Base-by-base conservation (phyloP, 2,329 filamentous ascomycete genomes). In the Aaosphaeria arxii region DNA sequence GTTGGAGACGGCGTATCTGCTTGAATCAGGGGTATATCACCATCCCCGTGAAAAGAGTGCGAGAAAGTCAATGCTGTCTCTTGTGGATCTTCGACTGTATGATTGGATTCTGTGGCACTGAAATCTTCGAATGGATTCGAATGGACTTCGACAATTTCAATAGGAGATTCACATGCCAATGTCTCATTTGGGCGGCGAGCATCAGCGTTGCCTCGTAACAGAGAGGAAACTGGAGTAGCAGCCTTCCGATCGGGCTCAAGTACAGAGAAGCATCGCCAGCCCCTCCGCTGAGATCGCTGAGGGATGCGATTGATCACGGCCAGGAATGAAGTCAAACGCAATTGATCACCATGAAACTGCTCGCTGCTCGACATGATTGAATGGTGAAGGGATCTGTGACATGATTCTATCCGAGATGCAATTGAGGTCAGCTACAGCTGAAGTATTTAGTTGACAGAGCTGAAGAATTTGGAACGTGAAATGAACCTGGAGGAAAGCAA, bases 241-340 rank as follows among this genome's bases (percentile, higher is more conserved):
- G 17, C 17, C 17, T 24, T 3, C 17, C 17, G 17, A 28, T 40
- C 39, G 24, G 39, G 11, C 11, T 9, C 17, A 24, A 24, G 17
- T 24, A 24, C 3, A 24, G 17, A 24, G 17, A 24, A 24, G 17
- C 17, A 24, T 7, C 46, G 53, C 44, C 42, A 52, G 31, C 42
- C 54, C 45, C 61, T 58, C 11, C 64, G 62, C 35, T 52, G 46
- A 6, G 63, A 61, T 29, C 53, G 59, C 39, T 49, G 44, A n/a
- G 63, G 61, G 30, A 62, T 52, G n/a, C 54, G 55, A 17, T 54
- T 52, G 9, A 63, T 49, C 9, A 58, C 51, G 2, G 55, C 55
- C 35, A 68, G 58, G 31, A 65, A 64, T 1, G 53, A 51, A 11
- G 51, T 44, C 29, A 65, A 45, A 33, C 64, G 61, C 9, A 68